Conservation (phyloP, 805 yeast species). For the Teunomyces stri region DNA sequence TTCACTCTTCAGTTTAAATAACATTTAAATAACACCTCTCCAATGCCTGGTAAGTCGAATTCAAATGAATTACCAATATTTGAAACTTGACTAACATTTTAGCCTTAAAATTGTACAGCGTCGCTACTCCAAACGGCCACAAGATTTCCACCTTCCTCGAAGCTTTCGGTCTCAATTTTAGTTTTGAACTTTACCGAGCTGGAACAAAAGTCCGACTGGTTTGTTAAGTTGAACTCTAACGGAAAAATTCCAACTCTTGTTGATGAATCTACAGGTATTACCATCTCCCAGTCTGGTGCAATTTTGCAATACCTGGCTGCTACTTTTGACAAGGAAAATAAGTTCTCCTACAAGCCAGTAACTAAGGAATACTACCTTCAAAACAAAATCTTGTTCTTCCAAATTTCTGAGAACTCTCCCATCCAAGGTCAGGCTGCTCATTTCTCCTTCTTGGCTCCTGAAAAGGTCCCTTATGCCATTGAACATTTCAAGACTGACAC, state of each 20-base stretch:
- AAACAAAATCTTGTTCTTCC: conserved; percentile 54
- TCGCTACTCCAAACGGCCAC: conserved; percentile 45
- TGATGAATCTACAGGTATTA: conserved; percentile 41
- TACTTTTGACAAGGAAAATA: conserved; percentile 54
- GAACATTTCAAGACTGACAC: conserved; percentile 52
- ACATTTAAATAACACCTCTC: too few relatives aligned
- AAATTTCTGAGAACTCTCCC: conserved; percentile 57
- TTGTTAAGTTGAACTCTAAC: conserved; percentile 54
- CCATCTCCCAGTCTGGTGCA: conserved; percentile 60
- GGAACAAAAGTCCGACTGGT: conserved; percentile 59
- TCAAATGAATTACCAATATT: too few relatives aligned
- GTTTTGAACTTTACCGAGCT: conserved; percentile 39
- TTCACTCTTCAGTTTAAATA: too few relatives aligned
- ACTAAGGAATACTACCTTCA: conserved; percentile 49
- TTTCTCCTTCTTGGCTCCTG: conserved; percentile 45
- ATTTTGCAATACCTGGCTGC: conserved; percentile 59
- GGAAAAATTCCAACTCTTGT: conserved; percentile 61
- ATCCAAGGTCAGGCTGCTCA: conserved; percentile 61
- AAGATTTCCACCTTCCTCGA: conserved; percentile 43
- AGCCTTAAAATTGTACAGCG: conserved; percentile 26
- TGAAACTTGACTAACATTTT: background rate
- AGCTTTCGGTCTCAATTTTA: conserved; percentile 37
- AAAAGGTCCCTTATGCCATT: conserved; percentile 53
- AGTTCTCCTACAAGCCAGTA: conserved; percentile 37
- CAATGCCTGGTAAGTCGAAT: too few relatives aligned